Base-by-base conservation (phyloP, 2,329 filamentous ascomycete species). In the Lachnellula cervina region DNA sequence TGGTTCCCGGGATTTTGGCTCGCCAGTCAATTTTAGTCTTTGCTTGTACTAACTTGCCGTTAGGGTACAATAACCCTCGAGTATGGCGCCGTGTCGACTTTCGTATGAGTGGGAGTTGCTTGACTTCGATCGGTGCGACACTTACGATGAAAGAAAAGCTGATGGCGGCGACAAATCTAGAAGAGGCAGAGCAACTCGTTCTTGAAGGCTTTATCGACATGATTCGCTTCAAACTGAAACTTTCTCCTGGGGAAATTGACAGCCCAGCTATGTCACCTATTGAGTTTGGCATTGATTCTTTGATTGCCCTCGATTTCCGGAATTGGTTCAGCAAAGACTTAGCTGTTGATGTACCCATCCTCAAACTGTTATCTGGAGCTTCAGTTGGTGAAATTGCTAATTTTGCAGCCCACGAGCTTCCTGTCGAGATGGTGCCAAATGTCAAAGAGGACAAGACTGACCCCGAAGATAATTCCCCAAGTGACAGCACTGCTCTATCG, bases 271-370 rank as follows among this genome's bases (percentile, higher is more conserved):
- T 13, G 45, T 11, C n/a, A 23, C 16, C 35, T 23, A 21, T n/a
- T 4, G 70, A 73, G 46, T 65, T 71, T 11, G 66, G 71, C 77
- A 1, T 71, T 37, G 56, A 58, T 43, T 56, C 53, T n/a, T 38
- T 58, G 16, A 37, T 58, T 28, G 47, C 52, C 11, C 52, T 58
- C 19, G 56, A 58, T 11, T 21, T 58, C 38, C 46, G 77, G 1
- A 61, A 70, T 0, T 81, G 78, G 78, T 76, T 80, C 56, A 38
- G 73, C 14, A 76, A 76, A 53, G 67, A 75, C 35, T 43, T 79
- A 0, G 59, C 73, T 0, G 64, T 74, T 0, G 54, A 59, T 19
- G 51, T 59, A 21, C 52, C 56, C 14, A 49, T 58, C 17, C 14
- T 58, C 25, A 56, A 58, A 19, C 52, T 58, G 7, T 16, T 37